Percentiles rank a stretch among this genome's conserved stretches.
These are phyloP conservation scores for Geotrichum restrictum DNA, from an alignment of 1,139 yeast species.

Conservation along the genomic window DNA sequence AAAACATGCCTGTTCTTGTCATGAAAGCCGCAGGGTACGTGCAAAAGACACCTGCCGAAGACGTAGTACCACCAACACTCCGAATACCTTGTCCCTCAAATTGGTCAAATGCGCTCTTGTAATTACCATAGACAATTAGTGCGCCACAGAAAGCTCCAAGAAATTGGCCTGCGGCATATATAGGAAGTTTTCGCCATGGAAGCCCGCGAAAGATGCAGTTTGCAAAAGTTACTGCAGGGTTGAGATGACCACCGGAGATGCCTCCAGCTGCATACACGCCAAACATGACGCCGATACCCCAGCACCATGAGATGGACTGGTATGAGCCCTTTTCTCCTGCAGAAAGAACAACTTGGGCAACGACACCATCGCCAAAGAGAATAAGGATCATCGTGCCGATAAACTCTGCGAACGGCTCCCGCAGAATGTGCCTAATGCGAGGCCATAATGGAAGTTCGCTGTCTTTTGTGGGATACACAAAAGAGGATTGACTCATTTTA, in stretches of 20 bases:
- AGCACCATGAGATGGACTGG: constrained; percentile 44
- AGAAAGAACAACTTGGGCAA: constrained; percentile 44
- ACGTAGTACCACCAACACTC: constrained; percentile 31
- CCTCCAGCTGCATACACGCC: constrained; percentile 41
- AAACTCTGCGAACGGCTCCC: constrained; percentile 45
- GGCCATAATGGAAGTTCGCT: constrained; percentile 22
- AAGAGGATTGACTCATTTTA: constrained; percentile 13
- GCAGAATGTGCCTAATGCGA: constrained; percentile 28
- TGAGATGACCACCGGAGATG: constrained; percentile 36
- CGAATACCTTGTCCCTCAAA: constrained; percentile 33
- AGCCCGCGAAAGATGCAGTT: constrained; percentile 33
- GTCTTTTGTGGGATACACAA: constrained; percentile 13
- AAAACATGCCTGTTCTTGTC: constrained; percentile 44
- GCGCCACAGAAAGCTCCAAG: constrained; percentile 35
- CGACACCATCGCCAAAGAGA: constrained; percentile 47
- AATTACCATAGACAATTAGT: constrained; percentile 34
- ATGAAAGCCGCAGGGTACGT: constrained; percentile 45
- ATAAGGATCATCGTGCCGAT: constrained; percentile 47
- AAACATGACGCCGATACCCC: constrained; percentile 52
- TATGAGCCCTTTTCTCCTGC: constrained; percentile 41
- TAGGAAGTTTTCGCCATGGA: constrained; percentile 35
- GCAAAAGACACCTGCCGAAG: constrained; percentile 45
- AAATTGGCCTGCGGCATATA: constrained; percentile 32
- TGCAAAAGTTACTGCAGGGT: constrained; percentile 37
- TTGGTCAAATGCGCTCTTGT: constrained; percentile 31